A percentile compares a stretch with the other conserved stretches of the same genome.
phyloP scores from a whole-genome alignment of 208 protist species.

The Leishmania amazonensis region DNA sequence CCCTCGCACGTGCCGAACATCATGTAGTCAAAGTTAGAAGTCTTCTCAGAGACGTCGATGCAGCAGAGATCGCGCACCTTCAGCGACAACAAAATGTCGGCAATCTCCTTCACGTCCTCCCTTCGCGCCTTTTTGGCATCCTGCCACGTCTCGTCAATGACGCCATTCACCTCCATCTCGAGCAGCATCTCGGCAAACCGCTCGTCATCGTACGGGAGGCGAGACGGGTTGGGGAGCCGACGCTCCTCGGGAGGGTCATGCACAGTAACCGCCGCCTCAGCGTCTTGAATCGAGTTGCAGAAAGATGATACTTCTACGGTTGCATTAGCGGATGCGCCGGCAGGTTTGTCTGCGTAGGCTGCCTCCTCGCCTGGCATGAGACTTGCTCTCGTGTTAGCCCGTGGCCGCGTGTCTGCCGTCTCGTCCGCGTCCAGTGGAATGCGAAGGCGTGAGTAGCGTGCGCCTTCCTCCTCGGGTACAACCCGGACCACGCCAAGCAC shows the following conservation, averaged over 20 bases:
- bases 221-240: constrained; percentile 19
- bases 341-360: constrained; percentile 13
- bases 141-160: constrained; percentile 88
- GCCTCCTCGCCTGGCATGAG: constrained; percentile 31
- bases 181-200: constrained; percentile 82
- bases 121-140: constrained; percentile 67
- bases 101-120: constrained; percentile 82
- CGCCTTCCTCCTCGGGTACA: constrained; percentile 28
- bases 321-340: background rate
- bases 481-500: constrained; percentile 50
- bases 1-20: constrained; percentile 90
- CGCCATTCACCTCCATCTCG: constrained; percentile 91
- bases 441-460: constrained; percentile 59
- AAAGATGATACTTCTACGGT: background rate
- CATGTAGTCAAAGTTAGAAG: constrained; percentile 89
- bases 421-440: constrained; percentile 39
- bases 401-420: constrained; percentile 10
- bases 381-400: constrained; percentile 48
- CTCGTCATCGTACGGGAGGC: constrained; percentile 88
- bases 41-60: constrained; percentile 85
- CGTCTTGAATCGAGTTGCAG: background rate
- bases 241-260: background rate
- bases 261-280: too few species aligned
- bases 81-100: constrained; percentile 60
- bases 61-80: constrained; percentile 88